These are phyloP conservation scores for Amesomyces nigricolor DNA, from an alignment of 2,329 filamentous ascomycete species.

Conservation along the genomic window DNA sequence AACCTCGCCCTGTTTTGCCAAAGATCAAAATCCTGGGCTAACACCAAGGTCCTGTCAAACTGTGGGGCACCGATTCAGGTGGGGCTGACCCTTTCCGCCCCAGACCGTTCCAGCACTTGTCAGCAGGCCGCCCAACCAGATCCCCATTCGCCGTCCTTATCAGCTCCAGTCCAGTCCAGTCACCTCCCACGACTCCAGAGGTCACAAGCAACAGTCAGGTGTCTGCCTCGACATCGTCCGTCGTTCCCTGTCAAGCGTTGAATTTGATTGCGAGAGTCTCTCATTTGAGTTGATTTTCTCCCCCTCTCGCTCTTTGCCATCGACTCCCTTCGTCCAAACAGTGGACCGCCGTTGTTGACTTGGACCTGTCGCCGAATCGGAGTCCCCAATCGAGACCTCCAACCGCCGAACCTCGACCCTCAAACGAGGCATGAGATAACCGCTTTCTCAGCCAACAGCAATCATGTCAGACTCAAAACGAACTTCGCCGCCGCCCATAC, in stretches of 20 bases:
- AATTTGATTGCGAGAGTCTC: not conserved
- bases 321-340: not conserved
- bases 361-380: not conserved
- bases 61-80: not conserved
- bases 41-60: not conserved
- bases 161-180: not conserved
- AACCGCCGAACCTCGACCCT: not conserved
- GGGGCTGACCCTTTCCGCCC: not conserved
- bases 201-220: slow-evolving; percentile 16
- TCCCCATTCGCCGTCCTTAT: not conserved
- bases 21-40: not conserved
- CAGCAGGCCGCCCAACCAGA: slow-evolving; percentile 8
- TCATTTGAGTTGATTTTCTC: not conserved
- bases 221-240: not conserved
- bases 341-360: not conserved
- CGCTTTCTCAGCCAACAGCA: not conserved
- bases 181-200: not conserved
- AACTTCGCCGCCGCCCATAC: slow-evolving; percentile 29
- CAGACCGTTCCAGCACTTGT: not conserved
- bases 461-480: slow-evolving; percentile 28
- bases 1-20: too few relatives aligned
- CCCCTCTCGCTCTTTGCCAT: not conserved
- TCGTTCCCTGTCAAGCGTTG: not conserved
- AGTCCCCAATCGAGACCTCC: not conserved
- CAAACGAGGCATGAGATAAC: slow-evolving; percentile 20